A percentile compares a stretch with the other conserved stretches of the same genome.
Evolutionary conservation across 2,329 filamentous ascomycete genomes (phyloP).

Genomic region (Ophiostoma novo-ulmi): DNA sequence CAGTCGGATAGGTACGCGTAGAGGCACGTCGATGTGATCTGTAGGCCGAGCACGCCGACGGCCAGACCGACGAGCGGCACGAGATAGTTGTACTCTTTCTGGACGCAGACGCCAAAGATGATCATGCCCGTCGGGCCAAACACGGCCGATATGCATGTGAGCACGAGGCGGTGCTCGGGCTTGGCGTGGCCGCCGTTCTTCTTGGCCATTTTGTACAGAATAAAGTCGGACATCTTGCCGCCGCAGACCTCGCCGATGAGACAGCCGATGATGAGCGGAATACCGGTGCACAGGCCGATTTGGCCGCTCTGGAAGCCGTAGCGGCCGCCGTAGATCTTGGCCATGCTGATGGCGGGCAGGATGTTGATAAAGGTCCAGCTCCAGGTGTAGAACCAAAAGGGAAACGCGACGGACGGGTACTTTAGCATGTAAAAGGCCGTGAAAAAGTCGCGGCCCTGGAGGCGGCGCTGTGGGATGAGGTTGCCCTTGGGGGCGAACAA

Average conservation of each 20-base stretch:
- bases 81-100: conserved; percentile 19
- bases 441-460: conserved; percentile 19
- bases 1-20: conserved; percentile 26
- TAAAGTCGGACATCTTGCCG: conserved; percentile 26
- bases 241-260: conserved; percentile 24
- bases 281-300: conserved; percentile 25
- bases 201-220: conserved; percentile 19
- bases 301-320: conserved; percentile 23
- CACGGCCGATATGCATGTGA: conserved; percentile 22
- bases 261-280: conserved; percentile 25
- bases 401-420: conserved; percentile 25
- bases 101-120: conserved; percentile 23
- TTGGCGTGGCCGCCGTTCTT: conserved; percentile 18
- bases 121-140: conserved; percentile 25
- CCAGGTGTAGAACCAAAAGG: conserved; percentile 23
- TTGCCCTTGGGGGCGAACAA: conserved; percentile 18
- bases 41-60: conserved; percentile 24
- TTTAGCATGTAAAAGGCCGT: conserved; percentile 24
- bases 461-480: conserved; percentile 22
- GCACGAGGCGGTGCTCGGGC: conserved; percentile 26
- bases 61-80: conserved; percentile 20
- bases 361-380: conserved; percentile 27
- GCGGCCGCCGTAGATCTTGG: conserved; percentile 25
- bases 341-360: conserved; percentile 26
- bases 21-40: conserved; percentile 25